Base-by-base conservation (phyloP, 148 eudicot species). In the Amaranthus cruentus region DNA sequence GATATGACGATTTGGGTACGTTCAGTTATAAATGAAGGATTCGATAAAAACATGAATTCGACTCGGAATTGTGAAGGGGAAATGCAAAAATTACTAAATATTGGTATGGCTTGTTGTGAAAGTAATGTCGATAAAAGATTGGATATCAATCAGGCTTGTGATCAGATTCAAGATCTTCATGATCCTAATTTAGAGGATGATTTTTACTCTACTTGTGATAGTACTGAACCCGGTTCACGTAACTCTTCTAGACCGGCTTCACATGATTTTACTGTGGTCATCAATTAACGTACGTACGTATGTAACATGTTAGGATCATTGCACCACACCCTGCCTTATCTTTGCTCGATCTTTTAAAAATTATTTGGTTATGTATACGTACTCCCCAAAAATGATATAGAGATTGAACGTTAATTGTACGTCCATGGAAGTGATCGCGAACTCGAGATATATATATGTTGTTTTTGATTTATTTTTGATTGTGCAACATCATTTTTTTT, bases 101-200 rank as follows among this genome's bases (percentile, higher is more conserved):
- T 95, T 28, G 99, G 91, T 6, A 6, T 95, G 62, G 75, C 70
- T 51, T 90, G 96, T 61, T 88, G 94, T 42, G 84, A 90, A 49
- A 68, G 50, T 4, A 85, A 85, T 61, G 85, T 88, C 2, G 92
- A 86, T 13, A 81, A 80, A 76, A 86, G 99, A 70, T 81, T 72
- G 77, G 97, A 85, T 76, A 86, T 95, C n/a, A 87, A 84, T 9
- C 85, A 92, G 75, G 91, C 82, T 18, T 74, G 84, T 60, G 90
- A 83, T 55, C 85, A 62, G 73, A 86, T 95, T 54, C 85, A 90
- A 38, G 87, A 87, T 66, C 69, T 95, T 3, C 87, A 69, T 71
- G 96, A 88, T 53, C 89, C 69, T 47, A 88, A 87, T 28, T 52
- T 47, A 57, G 88, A 85, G 7, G 87, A 89, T n/a, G 91, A 90